Evolutionary conservation across 306 rosid species (phyloP), one percentile per base, ranked within the genome.

Genomic region (Ceratonia siliqua): DNA sequence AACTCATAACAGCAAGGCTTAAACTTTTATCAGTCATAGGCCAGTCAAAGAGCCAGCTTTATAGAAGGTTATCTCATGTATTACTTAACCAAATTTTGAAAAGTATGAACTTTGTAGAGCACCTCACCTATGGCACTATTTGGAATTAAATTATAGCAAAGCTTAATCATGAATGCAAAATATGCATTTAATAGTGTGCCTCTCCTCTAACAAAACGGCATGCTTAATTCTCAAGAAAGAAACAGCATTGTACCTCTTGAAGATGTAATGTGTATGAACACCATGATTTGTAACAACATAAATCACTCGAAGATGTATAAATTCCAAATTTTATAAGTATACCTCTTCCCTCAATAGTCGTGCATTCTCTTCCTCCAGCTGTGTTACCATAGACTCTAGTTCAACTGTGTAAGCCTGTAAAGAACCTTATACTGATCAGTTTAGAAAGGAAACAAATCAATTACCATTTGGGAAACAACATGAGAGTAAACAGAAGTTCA

Each of bases 361-460:
- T 18, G 87, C 87, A 76, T 90, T 85, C 82, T 90, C 97, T 72
- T 84, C 85, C 88, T 88, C 94, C 35, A 92, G 79, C 20, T 77
- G 85, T 36, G 81, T 73, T 59, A 92, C 94, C 73, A 88, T 67
- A 77, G 87, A 38, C 75, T 92, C 97, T 5, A 92, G 89, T 85
- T 92, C 96, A 55, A 83, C 74, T 0, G 96, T 90, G 81, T 90
- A 90, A 74, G 96, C 96, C 96, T 92, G 53, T 20, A 82, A 27
- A 32, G 38, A 58, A 39, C 62, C 41, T 66, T 38, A 61, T 4
- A 42, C 53, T 8, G 5, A 45, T 79, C 27, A 55, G 33, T 43
- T 10, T 38, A 25, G 30, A 36, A 36, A 59, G 27, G 3, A 35
- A 35, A n/a, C 5, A 28, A 20, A 3, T 12, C 15, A 53, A 30